These are phyloP conservation scores for Arbutus unedo DNA, from an alignment of 148 eudicot species.

Conservation along the genomic window DNA sequence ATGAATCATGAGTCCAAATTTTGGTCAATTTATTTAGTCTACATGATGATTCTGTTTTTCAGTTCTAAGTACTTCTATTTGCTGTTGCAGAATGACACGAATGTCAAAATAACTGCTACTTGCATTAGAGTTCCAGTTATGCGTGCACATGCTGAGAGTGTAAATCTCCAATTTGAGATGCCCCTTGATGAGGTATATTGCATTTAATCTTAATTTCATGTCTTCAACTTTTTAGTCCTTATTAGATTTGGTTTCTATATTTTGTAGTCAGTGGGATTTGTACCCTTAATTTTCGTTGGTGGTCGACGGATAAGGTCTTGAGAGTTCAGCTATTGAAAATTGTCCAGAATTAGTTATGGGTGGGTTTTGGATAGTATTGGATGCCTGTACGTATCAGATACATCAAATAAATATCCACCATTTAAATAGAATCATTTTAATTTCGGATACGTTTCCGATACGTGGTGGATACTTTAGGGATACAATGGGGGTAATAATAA, in stretches of 20 bases:
- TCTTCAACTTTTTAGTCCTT: not conserved
- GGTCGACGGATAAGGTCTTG: not conserved
- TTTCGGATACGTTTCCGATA: no score
- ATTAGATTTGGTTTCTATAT: not conserved
- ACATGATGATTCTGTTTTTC: not conserved
- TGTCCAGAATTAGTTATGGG: no score
- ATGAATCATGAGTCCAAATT: slow-evolving; percentile 1
- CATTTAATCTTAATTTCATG: not conserved
- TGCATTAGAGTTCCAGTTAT: slow-evolving; percentile 89
- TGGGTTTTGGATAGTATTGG: no score
- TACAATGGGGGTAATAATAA: no score
- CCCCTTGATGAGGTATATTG: slow-evolving; percentile 89
- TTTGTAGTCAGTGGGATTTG: not conserved
- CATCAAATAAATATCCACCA: no score
- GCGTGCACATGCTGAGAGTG: slow-evolving; percentile 95
- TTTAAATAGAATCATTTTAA: no score
- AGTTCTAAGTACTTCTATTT: not conserved
- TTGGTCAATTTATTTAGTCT: not conserved
- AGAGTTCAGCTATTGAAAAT: not conserved
- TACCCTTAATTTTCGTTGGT: not conserved
- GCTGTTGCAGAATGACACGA: slow-evolving; percentile 48
- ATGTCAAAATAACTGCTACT: slow-evolving; percentile 83
- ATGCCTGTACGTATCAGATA: no score
- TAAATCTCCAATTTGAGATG: slow-evolving; percentile 85
- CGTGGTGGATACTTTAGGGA: no score